These are phyloP conservation scores for Globisporangium spinosum DNA, from an alignment of 352 stramenopile genomes.

Conservation along the genomic window DNA sequence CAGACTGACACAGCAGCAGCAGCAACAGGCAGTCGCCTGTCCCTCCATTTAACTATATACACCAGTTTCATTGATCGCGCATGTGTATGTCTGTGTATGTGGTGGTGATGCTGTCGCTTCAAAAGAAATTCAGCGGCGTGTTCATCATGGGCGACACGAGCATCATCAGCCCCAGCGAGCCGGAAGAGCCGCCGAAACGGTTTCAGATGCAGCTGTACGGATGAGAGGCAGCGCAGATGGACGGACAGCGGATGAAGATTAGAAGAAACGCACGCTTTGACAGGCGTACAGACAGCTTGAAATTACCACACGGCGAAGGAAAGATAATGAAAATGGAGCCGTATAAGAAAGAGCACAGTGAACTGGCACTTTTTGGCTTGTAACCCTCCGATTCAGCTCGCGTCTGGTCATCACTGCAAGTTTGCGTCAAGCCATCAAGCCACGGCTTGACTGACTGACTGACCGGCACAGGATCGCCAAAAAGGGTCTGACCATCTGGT, in stretches of 20 bases:
- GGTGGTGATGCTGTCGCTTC: neutral
- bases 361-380: neutral
- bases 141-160: constrained; percentile 14
- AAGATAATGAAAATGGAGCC: neutral
- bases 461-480: neutral
- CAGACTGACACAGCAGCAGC: neutral
- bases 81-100: neutral
- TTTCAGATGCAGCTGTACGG: constrained; percentile 11
- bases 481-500: neutral
- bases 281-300: too few relatives aligned
- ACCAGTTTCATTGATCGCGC: neutral
- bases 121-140: constrained; percentile 1
- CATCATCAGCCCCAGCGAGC: constrained; percentile 2
- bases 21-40: neutral
- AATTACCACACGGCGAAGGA: neutral
- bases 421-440: neutral
- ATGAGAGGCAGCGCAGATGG: neutral
- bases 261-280: neutral
- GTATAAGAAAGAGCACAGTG: neutral
- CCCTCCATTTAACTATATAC: constrained; percentile 4
- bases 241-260: neutral
- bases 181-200: neutral
- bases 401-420: neutral
- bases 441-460: neutral
- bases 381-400: neutral